These are phyloP conservation scores for Triticum dicoccoides DNA, from an alignment of 176 grass and related monocot genomes.

Conservation along the genomic window DNA sequence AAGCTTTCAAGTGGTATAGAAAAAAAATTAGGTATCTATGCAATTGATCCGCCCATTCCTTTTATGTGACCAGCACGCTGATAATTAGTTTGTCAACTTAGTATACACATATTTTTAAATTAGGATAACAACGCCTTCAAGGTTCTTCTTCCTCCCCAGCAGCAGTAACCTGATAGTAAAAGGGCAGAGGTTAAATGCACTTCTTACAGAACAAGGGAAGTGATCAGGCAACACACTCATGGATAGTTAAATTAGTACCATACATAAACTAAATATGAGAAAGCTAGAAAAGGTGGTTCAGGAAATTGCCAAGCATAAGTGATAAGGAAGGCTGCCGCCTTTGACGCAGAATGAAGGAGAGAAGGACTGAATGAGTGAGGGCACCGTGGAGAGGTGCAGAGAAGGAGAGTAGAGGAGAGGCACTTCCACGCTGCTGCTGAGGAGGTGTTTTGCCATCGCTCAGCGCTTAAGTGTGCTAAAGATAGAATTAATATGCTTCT, in stretches of 20 bases:
- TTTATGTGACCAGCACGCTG: conserved; percentile 56
- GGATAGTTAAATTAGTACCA: not conserved
- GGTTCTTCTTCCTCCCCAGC: conserved; percentile 57
- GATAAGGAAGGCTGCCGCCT: no score
- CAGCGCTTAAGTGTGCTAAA: no score
- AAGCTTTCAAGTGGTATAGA: not conserved
- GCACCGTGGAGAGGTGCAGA: no score
- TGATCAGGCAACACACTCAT: not conserved
- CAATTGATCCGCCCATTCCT: conserved; percentile 56
- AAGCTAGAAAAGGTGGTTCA: not conserved
- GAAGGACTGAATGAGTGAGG: no score
- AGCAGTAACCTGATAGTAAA: conserved; percentile 49
- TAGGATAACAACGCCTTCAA: conserved; percentile 50
- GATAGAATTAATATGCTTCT: no score
- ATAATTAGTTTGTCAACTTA: conserved; percentile 55
- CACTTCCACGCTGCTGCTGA: no score
- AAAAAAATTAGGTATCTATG: not conserved
- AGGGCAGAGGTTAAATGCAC: not conserved
- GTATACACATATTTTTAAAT: not conserved
- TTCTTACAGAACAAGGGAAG: not conserved
- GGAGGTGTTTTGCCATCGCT: no score
- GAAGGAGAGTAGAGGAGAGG: no score
- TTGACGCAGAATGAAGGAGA: no score
- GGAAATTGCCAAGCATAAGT: not conserved
- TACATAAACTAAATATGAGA: not conserved